These are phyloP conservation scores for Fusarium bactridioides DNA, from an alignment of 2,329 filamentous ascomycete genomes.

Conservation along the genomic window DNA sequence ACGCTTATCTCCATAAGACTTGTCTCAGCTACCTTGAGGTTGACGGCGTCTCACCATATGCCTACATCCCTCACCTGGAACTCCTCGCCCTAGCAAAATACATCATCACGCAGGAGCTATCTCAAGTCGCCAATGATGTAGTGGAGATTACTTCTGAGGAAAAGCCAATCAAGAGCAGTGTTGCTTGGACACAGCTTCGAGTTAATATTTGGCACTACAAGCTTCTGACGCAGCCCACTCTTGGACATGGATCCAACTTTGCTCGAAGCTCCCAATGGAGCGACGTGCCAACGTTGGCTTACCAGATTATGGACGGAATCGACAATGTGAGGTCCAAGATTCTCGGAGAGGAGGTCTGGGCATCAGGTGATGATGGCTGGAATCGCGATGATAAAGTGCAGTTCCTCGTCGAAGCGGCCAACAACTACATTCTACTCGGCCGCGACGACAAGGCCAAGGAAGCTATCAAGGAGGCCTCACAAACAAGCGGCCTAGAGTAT, in stretches of 20 bases:
- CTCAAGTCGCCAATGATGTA: constrained; percentile 31
- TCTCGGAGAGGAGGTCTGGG: constrained; percentile 49
- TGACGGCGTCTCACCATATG: constrained; percentile 88
- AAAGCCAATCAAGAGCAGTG: constrained; percentile 54
- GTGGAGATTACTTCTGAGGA: constrained; percentile 39
- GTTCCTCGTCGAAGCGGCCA: constrained; percentile 83
- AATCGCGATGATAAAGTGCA: constrained; percentile 64
- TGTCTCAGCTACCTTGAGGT: constrained; percentile 75
- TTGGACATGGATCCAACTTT: constrained; percentile 63
- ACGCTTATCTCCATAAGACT: constrained; percentile 58
- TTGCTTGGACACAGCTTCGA: constrained; percentile 72
- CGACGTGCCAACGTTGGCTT: constrained; percentile 65
- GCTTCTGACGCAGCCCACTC: constrained; percentile 64
- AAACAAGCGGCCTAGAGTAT: constrained; percentile 77
- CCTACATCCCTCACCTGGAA: constrained; percentile 83
- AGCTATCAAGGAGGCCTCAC: constrained; percentile 73
- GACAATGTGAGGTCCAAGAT: constrained; percentile 52
- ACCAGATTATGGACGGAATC: constrained; percentile 55
- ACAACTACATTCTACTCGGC: constrained; percentile 84
- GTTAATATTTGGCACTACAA: constrained; percentile 75
- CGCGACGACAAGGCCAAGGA: constrained; percentile 77
- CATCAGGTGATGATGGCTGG: constrained; percentile 49
- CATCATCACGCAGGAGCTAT: constrained; percentile 50
- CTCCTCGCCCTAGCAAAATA: constrained; percentile 77
- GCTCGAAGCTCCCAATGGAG: constrained; percentile 66